Evolutionary conservation across 202 grass and related monocot species (phyloP).

Genomic region (Sporobolus alterniflorus): DNA sequence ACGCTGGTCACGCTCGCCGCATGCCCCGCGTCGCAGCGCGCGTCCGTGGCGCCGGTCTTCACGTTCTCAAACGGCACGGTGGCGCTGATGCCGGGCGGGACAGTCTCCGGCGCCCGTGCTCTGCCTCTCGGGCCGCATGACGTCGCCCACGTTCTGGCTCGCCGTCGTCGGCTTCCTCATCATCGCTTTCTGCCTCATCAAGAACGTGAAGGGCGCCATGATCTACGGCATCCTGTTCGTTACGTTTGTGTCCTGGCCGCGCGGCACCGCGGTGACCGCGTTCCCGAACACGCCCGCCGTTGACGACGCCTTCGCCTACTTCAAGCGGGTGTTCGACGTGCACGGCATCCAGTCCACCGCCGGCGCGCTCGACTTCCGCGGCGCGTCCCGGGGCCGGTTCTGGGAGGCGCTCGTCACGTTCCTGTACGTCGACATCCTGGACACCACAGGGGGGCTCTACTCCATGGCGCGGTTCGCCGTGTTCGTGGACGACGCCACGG

Average conservation of each 20-base stretch:
- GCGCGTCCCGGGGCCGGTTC: conserved; percentile 53
- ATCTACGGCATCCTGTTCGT: conserved; percentile 96
- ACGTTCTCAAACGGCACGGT: conserved; percentile 84
- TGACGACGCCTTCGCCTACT: conserved; percentile 69
- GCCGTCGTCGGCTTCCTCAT: conserved; percentile 78
- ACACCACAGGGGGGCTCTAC: conserved; percentile 90
- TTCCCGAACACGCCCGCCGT: conserved; percentile 76
- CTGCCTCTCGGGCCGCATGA: conserved; percentile 81
- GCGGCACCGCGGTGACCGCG: conserved; percentile 67
- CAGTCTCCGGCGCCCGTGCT: conserved; percentile 64
- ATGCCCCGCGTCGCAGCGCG: conserved; percentile 69
- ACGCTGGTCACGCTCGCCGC: conserved; percentile 88
- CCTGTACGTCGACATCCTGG: conserved; percentile 95
- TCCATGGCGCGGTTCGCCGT: conserved; percentile 95
- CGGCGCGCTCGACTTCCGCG: conserved; percentile 73
- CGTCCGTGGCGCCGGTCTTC: conserved; percentile 69
- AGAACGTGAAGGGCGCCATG: conserved; percentile 81
- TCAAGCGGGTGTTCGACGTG: conserved; percentile 85
- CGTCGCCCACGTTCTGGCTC: conserved; percentile 88
- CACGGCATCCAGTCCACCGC: conserved; percentile 80
- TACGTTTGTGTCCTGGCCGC: conserved; percentile 89
- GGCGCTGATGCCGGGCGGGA: conserved; percentile 70
- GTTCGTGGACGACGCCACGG: conserved; percentile 70
- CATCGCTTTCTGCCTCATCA: conserved; percentile 91
- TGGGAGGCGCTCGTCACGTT: conserved; percentile 97